A percentile compares a stretch with the other conserved stretches of the same genome.
Conservation (phyloP, 192 early-diverging fungal genomes). For the Mortierella hygrophila region DNA sequence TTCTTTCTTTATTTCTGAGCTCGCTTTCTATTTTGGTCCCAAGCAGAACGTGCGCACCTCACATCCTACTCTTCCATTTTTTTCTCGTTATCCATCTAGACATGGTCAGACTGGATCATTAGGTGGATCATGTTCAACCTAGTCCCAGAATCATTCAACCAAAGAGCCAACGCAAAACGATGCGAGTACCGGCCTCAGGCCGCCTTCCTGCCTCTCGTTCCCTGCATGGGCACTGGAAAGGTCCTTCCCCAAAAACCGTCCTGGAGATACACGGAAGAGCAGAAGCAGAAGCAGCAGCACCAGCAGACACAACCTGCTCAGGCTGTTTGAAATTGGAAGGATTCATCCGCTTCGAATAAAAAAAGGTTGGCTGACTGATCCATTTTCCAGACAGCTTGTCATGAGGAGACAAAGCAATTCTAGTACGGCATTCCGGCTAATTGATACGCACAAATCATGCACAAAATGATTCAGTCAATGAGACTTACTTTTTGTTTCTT, state of each 20-base stretch:
- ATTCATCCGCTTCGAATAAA: not conserved
- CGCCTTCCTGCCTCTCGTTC: conserved; percentile 4
- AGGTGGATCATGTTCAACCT: conserved; percentile 18
- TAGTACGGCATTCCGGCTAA: no score
- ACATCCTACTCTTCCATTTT: no score
- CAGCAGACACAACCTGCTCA: not conserved
- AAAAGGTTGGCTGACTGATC: no score
- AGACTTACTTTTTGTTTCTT: no score
- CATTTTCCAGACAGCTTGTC: no score
- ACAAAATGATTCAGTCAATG: no score
- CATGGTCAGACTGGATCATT: conserved; percentile 14
- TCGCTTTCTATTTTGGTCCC: no score
- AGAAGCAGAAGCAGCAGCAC: not conserved
- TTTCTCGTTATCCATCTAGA: not conserved
- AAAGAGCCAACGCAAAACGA: not conserved
- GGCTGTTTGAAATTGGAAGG: not conserved
- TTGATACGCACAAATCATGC: no score
- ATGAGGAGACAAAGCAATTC: no score
- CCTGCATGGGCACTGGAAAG: not conserved
- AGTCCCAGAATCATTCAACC: conserved; percentile 2
- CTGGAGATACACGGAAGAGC: conserved; percentile 9
- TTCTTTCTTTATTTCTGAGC: no score
- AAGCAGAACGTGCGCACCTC: no score
- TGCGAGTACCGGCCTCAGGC: conserved; percentile 18
- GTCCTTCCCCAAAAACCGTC: conserved; percentile 24